Conservation (phyloP, 371 early-diverging fungal species). For the Rhizopus microsporus region DNA sequence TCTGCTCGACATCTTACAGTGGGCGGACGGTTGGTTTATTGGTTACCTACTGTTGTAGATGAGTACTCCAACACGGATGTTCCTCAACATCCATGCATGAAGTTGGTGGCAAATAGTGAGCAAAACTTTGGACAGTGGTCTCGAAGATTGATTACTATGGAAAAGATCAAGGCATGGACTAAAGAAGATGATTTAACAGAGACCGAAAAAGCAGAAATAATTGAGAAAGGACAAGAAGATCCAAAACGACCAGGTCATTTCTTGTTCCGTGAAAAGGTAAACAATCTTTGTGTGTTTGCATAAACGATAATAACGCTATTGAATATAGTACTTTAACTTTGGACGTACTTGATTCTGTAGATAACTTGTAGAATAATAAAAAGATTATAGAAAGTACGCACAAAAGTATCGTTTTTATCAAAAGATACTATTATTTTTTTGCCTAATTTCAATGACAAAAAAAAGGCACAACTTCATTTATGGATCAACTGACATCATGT, state of each 20-base stretch:
- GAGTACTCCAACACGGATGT: conserved; percentile 81
- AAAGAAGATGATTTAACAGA: conserved; percentile 20
- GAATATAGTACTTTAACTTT: conserved; percentile 23
- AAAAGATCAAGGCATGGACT: conserved; percentile 61
- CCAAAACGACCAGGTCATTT: conserved; percentile 46
- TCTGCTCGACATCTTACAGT: conserved; percentile 77
- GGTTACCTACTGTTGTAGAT: conserved; percentile 92
- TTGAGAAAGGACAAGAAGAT: conserved; percentile 31
- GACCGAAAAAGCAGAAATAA: conserved; percentile 19
- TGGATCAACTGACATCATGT: too few relatives aligned
- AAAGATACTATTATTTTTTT: too few relatives aligned
- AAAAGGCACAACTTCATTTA: too few relatives aligned
- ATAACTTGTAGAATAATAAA: too few relatives aligned
- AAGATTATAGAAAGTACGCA: too few relatives aligned
- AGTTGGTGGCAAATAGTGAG: conserved; percentile 83
- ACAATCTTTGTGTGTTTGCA: background rate
- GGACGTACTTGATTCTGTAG: conserved; percentile 6
- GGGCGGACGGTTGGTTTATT: conserved; percentile 93
- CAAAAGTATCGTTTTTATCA: too few relatives aligned
- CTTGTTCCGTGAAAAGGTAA: conserved; percentile 53
- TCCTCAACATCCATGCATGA: conserved; percentile 83
- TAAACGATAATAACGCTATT: background rate
- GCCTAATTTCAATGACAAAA: too few relatives aligned
- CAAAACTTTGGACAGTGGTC: conserved; percentile 95
- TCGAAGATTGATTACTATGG: conserved; percentile 93